Percentiles rank a stretch among this genome's conserved stretches.
phyloP scores from a whole-genome alignment of 2,329 filamentous ascomycete species.

The Fusarium sp. region DNA sequence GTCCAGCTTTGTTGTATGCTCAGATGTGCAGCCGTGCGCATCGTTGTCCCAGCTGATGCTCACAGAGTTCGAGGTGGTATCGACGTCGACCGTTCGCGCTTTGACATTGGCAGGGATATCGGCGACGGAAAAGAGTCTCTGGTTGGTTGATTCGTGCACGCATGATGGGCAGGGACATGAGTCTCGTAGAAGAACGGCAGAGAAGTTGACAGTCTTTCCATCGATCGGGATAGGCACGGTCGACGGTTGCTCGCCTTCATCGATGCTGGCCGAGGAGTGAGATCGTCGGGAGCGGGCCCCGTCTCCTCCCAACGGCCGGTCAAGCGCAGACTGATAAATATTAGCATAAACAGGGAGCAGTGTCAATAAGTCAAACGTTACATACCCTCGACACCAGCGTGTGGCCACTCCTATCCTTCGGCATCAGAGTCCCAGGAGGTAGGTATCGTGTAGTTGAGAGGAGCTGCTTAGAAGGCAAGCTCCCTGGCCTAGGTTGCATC shows the following conservation, averaged over 20 bases:
- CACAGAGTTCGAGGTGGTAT: neutral
- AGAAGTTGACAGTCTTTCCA: neutral
- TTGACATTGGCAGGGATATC: neutral
- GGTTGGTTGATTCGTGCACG: slow-evolving; percentile 1
- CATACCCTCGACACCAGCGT: neutral
- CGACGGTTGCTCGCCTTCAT: neutral
- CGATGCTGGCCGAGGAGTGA: neutral
- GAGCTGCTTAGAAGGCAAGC: neutral
- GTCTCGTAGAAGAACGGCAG: neutral
- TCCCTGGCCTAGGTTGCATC: neutral
- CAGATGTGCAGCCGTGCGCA: neutral
- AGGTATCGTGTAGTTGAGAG: neutral
- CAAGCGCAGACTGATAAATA: neutral
- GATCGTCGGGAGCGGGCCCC: neutral
- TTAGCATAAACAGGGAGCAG: neutral
- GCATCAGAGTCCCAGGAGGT: neutral
- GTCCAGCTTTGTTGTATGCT: neutral
- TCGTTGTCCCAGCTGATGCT: slow-evolving; percentile 2
- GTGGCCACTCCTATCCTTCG: neutral
- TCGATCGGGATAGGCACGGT: neutral
- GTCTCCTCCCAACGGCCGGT: neutral
- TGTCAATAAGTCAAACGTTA: neutral
- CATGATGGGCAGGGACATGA: neutral
- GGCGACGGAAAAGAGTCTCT: slow-evolving; percentile 2
- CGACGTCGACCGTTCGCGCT: neutral